Evolutionary conservation across 78 protist genomes (phyloP).

Genomic region (Pigoraptor vietnamica): DNA sequence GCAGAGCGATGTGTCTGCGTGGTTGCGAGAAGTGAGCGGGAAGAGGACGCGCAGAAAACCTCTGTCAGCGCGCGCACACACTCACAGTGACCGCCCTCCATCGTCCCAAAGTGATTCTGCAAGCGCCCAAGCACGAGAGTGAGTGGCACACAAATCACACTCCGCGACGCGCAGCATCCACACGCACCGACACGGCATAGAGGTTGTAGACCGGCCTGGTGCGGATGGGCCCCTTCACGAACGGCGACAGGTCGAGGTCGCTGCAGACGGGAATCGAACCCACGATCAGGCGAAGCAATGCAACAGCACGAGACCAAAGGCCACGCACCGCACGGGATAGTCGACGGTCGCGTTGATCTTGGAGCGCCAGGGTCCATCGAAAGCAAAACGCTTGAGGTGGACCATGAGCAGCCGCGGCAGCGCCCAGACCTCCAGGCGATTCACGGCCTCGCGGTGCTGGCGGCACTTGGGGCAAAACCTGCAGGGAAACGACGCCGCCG

Average conservation of each 20-base stretch:
- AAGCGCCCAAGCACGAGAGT: too few species aligned
- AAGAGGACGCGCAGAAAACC: too few species aligned
- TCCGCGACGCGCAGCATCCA: too few species aligned
- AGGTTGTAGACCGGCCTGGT: not conserved
- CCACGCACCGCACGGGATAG: not conserved
- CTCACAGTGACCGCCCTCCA: not conserved
- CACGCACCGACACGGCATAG: not conserved
- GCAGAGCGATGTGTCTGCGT: not conserved
- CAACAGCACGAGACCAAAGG: not conserved
- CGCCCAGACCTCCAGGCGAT: constrained; percentile 75
- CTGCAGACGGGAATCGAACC: not conserved
- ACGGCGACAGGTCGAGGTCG: not conserved
- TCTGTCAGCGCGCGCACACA: too few species aligned
- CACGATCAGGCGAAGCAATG: not conserved
- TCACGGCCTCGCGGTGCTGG: constrained; percentile 39
- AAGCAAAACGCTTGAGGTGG: constrained; percentile 82
- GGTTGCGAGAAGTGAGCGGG: too few species aligned
- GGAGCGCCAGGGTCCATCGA: not conserved
- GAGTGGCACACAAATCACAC: too few species aligned
- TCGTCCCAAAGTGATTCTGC: not conserved
- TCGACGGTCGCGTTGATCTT: not conserved
- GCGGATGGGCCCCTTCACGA: not conserved
- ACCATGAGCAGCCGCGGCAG: constrained; percentile 72
- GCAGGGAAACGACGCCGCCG: not conserved
- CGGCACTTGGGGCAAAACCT: constrained; percentile 65